Conservation (phyloP, 176 grass and related monocot species). For the Calamus simplicifolius region DNA sequence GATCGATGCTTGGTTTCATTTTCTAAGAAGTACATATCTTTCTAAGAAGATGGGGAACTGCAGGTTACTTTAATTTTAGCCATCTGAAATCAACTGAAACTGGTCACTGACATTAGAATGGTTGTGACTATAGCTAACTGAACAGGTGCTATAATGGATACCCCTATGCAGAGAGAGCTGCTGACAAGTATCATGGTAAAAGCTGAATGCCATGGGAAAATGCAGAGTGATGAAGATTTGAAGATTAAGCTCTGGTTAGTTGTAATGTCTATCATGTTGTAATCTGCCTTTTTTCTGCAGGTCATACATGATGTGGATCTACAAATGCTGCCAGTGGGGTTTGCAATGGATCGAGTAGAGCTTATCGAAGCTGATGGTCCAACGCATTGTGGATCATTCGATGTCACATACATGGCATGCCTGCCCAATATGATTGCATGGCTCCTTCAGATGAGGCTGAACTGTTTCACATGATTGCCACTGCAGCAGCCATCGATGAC, state of each 20-base stretch:
- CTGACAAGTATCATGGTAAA: slow-evolving; percentile 96
- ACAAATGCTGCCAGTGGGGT: slow-evolving; percentile 88
- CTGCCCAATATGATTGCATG: slow-evolving; percentile 97
- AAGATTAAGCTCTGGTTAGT: too few species aligned
- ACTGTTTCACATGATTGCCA: slow-evolving; percentile 95
- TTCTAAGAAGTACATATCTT: too few species aligned
- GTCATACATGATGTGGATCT: slow-evolving; percentile 92
- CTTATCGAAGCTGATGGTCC: slow-evolving; percentile 90
- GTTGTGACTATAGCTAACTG: too few species aligned
- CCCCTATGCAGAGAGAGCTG: slow-evolving; percentile 88
- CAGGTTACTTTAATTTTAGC: too few species aligned
- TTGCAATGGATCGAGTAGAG: slow-evolving; percentile 92
- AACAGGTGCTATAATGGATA: slow-evolving; percentile 36
- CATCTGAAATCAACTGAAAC: too few species aligned
- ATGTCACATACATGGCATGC: slow-evolving; percentile 96
- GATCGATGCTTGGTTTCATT: too few species aligned
- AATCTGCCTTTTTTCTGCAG: slow-evolving; percentile 11
- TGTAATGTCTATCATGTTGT: neutral
- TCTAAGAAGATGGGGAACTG: too few species aligned
- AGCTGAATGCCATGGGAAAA: neutral
- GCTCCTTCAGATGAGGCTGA: slow-evolving; percentile 94
- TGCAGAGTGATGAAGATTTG: too few species aligned
- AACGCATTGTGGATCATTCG: slow-evolving; percentile 87
- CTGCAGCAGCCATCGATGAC: slow-evolving; percentile 84
- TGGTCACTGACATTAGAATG: too few species aligned